These are phyloP conservation scores for Monosporascus cannonballus DNA, from an alignment of 2,329 filamentous ascomycete species.

Conservation along the genomic window DNA sequence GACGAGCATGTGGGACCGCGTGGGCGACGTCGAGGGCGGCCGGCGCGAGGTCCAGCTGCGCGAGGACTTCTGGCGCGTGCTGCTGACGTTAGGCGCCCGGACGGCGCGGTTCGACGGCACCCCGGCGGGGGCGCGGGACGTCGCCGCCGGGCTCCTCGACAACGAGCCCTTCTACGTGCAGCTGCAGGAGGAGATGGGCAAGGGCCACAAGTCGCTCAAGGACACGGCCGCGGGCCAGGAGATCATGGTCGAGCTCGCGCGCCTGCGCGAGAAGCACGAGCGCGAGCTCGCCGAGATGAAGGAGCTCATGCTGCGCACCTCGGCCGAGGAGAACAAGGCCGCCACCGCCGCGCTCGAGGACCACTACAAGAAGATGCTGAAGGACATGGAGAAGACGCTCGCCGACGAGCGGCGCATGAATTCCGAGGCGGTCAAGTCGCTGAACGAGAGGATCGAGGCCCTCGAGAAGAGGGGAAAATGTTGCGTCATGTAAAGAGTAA, in stretches of 20 bases:
- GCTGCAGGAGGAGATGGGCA: slow-evolving; percentile 61
- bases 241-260: slow-evolving; percentile 50
- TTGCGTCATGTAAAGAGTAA: slow-evolving; percentile 17
- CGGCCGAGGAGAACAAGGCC: slow-evolving; percentile 19
- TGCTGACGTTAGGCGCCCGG: slow-evolving; percentile 26
- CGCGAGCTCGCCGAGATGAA: slow-evolving; percentile 54
- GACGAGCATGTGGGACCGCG: slow-evolving; percentile 37
- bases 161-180: slow-evolving; percentile 62
- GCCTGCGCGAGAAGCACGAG: slow-evolving; percentile 49
- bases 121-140: slow-evolving; percentile 12
- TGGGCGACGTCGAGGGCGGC: slow-evolving; percentile 17
- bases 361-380: slow-evolving; percentile 18
- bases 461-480: slow-evolving; percentile 18
- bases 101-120: slow-evolving; percentile 18
- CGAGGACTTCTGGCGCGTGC: slow-evolving; percentile 31
- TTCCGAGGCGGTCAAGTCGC: slow-evolving; percentile 15
- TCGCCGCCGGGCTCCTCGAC: slow-evolving; percentile 31
- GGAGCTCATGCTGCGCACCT: slow-evolving; percentile 28
- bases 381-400: slow-evolving; percentile 19
- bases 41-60: slow-evolving; percentile 25
- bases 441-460: slow-evolving; percentile 16
- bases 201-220: slow-evolving; percentile 48
- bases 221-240: slow-evolving; percentile 40
- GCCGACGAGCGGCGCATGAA: slow-evolving; percentile 22
- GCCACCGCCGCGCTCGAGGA: slow-evolving; percentile 19